Evolutionary conservation across 768 basidiomycete genomes (phyloP), one percentile per base, ranked within the genome.

Genomic region (Leccinum broughii): DNA sequence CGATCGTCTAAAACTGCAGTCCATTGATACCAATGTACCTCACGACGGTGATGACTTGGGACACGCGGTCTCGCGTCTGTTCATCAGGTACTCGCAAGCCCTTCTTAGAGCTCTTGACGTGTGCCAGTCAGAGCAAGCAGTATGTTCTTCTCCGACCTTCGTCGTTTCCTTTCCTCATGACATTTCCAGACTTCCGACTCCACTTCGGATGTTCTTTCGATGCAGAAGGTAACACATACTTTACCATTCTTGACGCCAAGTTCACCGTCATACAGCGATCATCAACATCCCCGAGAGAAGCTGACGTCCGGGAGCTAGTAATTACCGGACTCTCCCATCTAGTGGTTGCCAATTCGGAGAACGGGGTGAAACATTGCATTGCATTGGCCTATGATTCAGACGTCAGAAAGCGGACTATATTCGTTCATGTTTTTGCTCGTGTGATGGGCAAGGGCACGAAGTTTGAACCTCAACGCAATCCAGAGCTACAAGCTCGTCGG

Each of bases 341-440:
- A 6, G 87, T 96, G 57, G 84, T 82, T 35, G 84, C 92, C 13
- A 96, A 96, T 69, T 87, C 90, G 15, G 92, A 95, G 68, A 88
- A 85, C 65, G 94, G 92, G 6, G 86, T 95, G 69, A 94, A 93
- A 71, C 92, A 95, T 70, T 93, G 90, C 66, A 83, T 95, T 22
- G 77, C 86, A 5, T 78, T 91, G 60, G 91, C 90, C 1, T 93
- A 92, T 65, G 88, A 92, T 66, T 71, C 78, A 22, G 89, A 95
- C 67, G 76, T 81, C 26, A 76, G 82, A 41, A 87, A 89, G 66
- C 84, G 92, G 14, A 80, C 83, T 10, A 92, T 94, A 26, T 97
- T 95, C 68, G 85, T 92, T 14, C 86, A 90, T 66, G 87, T 94
- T 7, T 92, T 95, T 70, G 86, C 90, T 41, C 82, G 88, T 41